phyloP scores from a whole-genome alignment of 1,139 yeast species.

The Torulaspora pretoriensis region DNA sequence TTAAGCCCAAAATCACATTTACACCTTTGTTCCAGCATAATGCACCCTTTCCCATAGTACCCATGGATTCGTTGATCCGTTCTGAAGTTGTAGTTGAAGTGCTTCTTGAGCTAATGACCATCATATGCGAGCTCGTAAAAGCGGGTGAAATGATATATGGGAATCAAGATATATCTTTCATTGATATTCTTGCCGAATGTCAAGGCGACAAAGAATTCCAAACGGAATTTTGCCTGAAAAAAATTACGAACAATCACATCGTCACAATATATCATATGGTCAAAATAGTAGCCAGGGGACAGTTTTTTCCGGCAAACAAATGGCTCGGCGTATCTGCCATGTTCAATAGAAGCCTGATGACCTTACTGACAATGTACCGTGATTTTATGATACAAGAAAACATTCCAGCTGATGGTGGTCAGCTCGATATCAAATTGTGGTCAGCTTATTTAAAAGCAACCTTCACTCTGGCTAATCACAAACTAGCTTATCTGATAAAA shows the following conservation, averaged over 20 bases:
- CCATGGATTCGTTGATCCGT: constrained; percentile 71
- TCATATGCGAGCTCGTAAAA: constrained; percentile 55
- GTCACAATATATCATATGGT: constrained; percentile 47
- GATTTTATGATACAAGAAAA: constrained; percentile 49
- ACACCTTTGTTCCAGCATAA: constrained; percentile 64
- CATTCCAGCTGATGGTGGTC: constrained; percentile 38
- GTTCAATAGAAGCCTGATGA: constrained; percentile 56
- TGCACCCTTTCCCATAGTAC: constrained; percentile 60
- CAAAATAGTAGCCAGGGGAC: constrained; percentile 53
- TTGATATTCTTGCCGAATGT: constrained; percentile 40
- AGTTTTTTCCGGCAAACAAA: constrained; percentile 59
- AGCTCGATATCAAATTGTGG: constrained; percentile 57
- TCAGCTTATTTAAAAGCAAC: constrained; percentile 59
- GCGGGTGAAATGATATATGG: constrained; percentile 49
- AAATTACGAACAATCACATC: constrained; percentile 36
- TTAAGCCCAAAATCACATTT: constrained; percentile 59
- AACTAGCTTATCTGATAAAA: constrained; percentile 41
- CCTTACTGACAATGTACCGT: constrained; percentile 54
- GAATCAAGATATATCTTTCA: constrained; percentile 43
- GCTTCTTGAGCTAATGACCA: constrained; percentile 61
- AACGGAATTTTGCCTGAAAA: constrained; percentile 31
- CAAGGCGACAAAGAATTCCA: constrained; percentile 41
- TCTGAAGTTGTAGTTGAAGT: constrained; percentile 71
- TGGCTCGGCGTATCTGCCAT: constrained; percentile 68
- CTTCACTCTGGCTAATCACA: constrained; percentile 42